Percentiles rank a stretch among this genome's conserved stretches.
Evolutionary conservation across 2,329 filamentous ascomycete species (phyloP).

Genomic region (Sporothrix euskadiensis): DNA sequence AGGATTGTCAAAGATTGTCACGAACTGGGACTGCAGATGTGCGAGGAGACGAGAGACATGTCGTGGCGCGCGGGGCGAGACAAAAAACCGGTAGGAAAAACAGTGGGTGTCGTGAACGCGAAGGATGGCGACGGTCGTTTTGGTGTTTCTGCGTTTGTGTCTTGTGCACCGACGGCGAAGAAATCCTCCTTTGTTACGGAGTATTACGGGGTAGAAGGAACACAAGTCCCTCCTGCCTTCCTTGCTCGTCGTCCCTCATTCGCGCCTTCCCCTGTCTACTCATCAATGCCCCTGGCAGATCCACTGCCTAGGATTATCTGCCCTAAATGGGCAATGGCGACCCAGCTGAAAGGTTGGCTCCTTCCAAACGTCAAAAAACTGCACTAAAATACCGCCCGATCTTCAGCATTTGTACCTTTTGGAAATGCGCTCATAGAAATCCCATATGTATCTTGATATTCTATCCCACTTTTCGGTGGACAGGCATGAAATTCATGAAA

Average conservation of each 20-base stretch:
- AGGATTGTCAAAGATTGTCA: neutral
- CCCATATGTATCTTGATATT: neutral
- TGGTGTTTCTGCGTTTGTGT: conserved; percentile 11
- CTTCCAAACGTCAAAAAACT: neutral
- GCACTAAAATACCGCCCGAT: conserved; percentile 6
- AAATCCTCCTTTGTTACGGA: neutral
- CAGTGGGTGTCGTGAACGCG: neutral
- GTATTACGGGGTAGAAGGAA: neutral
- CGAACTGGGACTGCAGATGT: neutral
- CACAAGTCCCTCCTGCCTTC: neutral
- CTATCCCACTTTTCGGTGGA: neutral
- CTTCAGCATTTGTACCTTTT: conserved; percentile 19
- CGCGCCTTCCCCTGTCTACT: neutral
- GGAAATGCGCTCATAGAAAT: neutral
- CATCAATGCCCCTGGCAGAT: neutral
- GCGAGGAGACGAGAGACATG: conserved; percentile 21
- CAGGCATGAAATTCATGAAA: neutral
- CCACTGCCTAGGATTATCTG: neutral
- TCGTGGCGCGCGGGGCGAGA: neutral
- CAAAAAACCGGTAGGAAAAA: neutral
- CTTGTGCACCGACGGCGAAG: neutral
- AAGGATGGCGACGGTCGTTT: neutral
- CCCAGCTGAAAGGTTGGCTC: conserved; percentile 25
- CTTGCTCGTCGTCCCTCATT: neutral
- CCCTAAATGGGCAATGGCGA: conserved; percentile 6